phyloP scores from a whole-genome alignment of 2,329 filamentous ascomycete genomes.

The Diaporthe capsici region DNA sequence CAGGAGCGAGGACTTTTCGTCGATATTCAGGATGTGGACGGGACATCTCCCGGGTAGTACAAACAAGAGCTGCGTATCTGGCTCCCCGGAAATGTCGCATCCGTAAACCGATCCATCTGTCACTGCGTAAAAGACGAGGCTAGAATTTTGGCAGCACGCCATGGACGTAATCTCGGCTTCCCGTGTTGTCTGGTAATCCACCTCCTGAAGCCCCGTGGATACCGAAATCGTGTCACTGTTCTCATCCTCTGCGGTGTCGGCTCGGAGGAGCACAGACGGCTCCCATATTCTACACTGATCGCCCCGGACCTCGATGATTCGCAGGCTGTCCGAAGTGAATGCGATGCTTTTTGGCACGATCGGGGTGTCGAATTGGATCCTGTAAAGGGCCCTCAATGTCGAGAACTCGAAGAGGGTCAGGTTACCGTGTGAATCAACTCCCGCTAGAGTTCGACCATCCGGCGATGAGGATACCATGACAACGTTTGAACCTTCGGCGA shows the following conservation, averaged over 20 bases:
- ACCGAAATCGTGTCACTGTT: conserved; percentile 40
- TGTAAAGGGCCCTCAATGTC: conserved; percentile 43
- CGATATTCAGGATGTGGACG: no score
- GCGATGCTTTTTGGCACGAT: conserved; percentile 38
- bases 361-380: conserved; percentile 37
- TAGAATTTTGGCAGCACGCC: conserved; percentile 9
- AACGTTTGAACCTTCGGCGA: conserved; percentile 36
- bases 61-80: no score
- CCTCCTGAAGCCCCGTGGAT: conserved; percentile 35
- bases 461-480: conserved; percentile 46
- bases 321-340: conserved; percentile 44
- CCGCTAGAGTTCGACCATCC: conserved; percentile 49
- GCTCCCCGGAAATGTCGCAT: conserved; percentile 39
- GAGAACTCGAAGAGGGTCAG: conserved; percentile 49
- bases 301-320: conserved; percentile 45
- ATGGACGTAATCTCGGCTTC: conserved; percentile 42
- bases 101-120: conserved; percentile 45
- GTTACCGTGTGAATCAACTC: conserved; percentile 45
- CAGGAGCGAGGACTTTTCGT: no score
- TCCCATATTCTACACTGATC: conserved; percentile 47
- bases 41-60: no score
- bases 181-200: conserved; percentile 30
- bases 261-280: conserved; percentile 44
- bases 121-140: conserved; percentile 43
- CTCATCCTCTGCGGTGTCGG: conserved; percentile 41